These are phyloP conservation scores for Ampelomyces quisqualis DNA, from an alignment of 2,329 filamentous ascomycete genomes.

Conservation along the genomic window DNA sequence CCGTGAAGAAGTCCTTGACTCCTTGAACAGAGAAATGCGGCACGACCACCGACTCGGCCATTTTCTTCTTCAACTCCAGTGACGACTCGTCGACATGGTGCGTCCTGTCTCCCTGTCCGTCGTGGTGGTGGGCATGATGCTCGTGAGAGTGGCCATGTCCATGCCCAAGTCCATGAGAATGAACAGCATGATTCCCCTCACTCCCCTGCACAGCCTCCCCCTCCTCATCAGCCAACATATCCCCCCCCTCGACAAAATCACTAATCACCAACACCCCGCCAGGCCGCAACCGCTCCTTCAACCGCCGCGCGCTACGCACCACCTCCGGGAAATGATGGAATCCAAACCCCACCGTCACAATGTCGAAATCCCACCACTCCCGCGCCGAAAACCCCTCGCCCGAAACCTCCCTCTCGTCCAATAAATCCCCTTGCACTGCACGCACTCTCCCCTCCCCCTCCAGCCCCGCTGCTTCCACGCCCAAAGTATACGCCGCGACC, in stretches of 20 bases:
- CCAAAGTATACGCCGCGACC: conserved; percentile 66
- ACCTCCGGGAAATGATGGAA: conserved; percentile 61
- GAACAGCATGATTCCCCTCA: conserved; percentile 27
- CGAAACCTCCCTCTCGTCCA: conserved; percentile 29
- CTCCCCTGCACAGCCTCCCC: conserved; percentile 25
- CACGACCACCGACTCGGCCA: conserved; percentile 60
- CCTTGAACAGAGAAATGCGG: conserved; percentile 64
- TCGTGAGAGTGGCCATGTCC: conserved; percentile 13
- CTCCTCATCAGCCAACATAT: conserved; percentile 30
- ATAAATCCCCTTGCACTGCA: conserved; percentile 41
- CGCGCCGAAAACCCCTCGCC: too few species aligned
- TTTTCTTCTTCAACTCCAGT: conserved; percentile 28
- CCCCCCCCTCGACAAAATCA: conserved; percentile 63
- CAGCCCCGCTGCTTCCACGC: conserved; percentile 44
- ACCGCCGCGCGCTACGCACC: conserved; percentile 56
- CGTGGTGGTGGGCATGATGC: conserved; percentile 8
- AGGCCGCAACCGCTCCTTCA: conserved; percentile 63
- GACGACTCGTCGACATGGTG: background rate
- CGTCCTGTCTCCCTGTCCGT: conserved; percentile 10
- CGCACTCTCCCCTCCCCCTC: conserved; percentile 17
- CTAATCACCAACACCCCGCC: conserved; percentile 68
- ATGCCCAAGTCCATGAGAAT: conserved; percentile 27
- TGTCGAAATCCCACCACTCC: conserved; percentile 47
- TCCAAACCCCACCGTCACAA: conserved; percentile 47
- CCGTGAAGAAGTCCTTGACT: conserved; percentile 61